A percentile compares a stretch with the other conserved stretches of the same genome.
phyloP scores from a whole-genome alignment of 768 basidiomycete species.

The Mycena latifolia region DNA sequence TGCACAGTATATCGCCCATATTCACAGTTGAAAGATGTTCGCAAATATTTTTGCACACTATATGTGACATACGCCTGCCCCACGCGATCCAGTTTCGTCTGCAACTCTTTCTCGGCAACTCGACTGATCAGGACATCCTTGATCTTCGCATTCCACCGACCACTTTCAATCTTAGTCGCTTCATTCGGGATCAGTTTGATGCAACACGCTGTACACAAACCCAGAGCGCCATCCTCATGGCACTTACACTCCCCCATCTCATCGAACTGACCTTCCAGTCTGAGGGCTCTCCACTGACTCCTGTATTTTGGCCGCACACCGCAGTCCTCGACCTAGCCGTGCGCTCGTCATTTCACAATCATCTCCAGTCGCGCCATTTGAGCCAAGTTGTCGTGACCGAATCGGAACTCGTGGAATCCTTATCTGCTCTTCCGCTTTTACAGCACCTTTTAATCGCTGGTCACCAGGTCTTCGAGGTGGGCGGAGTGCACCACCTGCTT shows the following conservation, averaged over 20 bases:
- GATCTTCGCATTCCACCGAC: neutral
- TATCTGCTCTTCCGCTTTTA: neutral
- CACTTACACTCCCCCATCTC: slow-evolving; percentile 3
- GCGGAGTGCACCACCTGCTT: neutral
- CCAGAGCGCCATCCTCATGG: neutral
- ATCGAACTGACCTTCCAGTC: neutral
- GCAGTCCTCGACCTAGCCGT: neutral
- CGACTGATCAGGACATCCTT: neutral
- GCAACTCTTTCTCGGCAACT: neutral
- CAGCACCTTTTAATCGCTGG: neutral
- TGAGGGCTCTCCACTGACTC: neutral
- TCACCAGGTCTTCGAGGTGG: neutral
- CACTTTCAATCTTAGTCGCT: neutral
- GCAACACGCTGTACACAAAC: neutral
- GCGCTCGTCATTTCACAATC: slow-evolving; percentile 2
- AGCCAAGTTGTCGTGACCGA: slow-evolving; percentile 1
- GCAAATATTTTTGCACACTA: too few relatives aligned
- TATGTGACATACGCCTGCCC: too few relatives aligned
- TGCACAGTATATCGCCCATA: too few relatives aligned
- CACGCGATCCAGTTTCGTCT: neutral
- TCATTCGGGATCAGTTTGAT: neutral
- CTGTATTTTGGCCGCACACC: slow-evolving; percentile 1
- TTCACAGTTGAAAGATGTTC: too few relatives aligned
- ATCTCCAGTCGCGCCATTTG: neutral
- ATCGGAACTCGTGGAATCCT: neutral